Evolutionary conservation across 2,329 filamentous ascomycete genomes (phyloP), one percentile per base, ranked within the genome.

Genomic region (Epichloe uncinata): DNA sequence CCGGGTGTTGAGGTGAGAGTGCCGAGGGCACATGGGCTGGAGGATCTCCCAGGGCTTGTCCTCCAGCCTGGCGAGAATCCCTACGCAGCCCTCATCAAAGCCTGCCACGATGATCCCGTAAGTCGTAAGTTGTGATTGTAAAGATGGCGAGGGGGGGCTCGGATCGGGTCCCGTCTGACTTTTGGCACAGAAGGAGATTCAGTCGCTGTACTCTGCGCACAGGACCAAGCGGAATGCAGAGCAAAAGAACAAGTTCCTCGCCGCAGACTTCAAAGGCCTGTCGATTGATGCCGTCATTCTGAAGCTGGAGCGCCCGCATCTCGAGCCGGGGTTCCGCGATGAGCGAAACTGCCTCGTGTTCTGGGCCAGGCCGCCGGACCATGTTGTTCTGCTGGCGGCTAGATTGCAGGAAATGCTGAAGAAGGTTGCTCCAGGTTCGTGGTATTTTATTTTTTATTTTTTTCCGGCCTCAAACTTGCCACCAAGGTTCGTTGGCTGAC

Each of bases 311-410:
- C 74, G 82, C 42, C 76, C 77, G 1, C 66, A 74, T 1, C 68
- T 83, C 36, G 75, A 87, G 54, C 82, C 81, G 1, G 79, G 78
- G 1, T 95, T 85, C 62, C 64, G 73, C 47, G 91, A 97, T 62
- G 77, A 79, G 41, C 74, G 91, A 40, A 76, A 95, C 60, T 94
- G 90, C 62, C 73, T 96, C 11, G 86, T 89, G 0, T 82, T 96
- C 61, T 96, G 89, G 88, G 87, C 86, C 3, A 75, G 90, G 6
- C 91, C 91, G 15, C 85, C 90, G 0, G 68, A 78, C 43, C 79
- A 84, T 56, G 73, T 96, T 16, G 73, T 84, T 43, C 68, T 75
- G 18, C 68, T 97, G 52, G 79, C 91, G 3, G 66, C 70, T 2
- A 74, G 76, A 50, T 68, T 96, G 33, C 91, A 96, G 65, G 65